A percentile compares a stretch with the other conserved stretches of the same genome.
phyloP scores from a whole-genome alignment of 768 basidiomycete species.

The Russula sp. region DNA sequence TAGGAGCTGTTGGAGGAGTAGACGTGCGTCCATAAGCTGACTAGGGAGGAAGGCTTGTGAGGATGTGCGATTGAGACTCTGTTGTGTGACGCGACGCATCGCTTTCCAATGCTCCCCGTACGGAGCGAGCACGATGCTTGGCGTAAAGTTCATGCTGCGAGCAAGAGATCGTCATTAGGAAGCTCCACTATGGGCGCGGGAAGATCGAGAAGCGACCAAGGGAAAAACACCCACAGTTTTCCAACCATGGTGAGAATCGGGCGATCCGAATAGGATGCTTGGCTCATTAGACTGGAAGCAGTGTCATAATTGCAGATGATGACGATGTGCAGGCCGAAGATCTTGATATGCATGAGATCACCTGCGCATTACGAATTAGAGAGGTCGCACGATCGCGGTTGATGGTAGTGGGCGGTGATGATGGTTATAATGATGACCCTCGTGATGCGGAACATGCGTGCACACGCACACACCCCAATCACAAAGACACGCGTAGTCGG shows the following conservation, averaged over 20 bases:
- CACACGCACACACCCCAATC: background rate
- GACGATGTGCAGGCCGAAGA: slow-evolving; percentile 31
- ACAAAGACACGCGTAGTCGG: background rate
- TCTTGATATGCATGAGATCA: slow-evolving; percentile 27
- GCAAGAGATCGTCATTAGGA: slow-evolving; percentile 1
- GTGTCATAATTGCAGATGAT: slow-evolving; percentile 25
- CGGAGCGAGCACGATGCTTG: slow-evolving; percentile 28
- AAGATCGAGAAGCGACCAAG: background rate
- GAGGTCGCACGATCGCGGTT: background rate
- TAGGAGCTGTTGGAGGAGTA: slow-evolving; percentile 27
- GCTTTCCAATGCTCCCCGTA: slow-evolving; percentile 30
- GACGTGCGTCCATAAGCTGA: slow-evolving; percentile 25
- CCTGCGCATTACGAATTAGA: slow-evolving; percentile 11
- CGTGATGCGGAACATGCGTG: background rate
- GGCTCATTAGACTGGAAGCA: slow-evolving; percentile 27
- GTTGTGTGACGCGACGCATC: slow-evolving; percentile 29
- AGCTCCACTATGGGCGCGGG: background rate
- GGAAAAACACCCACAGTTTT: slow-evolving; percentile 14
- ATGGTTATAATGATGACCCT: background rate
- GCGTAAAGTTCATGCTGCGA: slow-evolving; percentile 27
- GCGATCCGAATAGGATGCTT: slow-evolving; percentile 29
- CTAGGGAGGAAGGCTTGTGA: slow-evolving; percentile 23
- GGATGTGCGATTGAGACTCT: slow-evolving; percentile 28
- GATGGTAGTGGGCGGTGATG: no score
- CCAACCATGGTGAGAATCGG: slow-evolving; percentile 30